These are phyloP conservation scores for Chiua virens DNA, from an alignment of 768 basidiomycete species.

Conservation along the genomic window DNA sequence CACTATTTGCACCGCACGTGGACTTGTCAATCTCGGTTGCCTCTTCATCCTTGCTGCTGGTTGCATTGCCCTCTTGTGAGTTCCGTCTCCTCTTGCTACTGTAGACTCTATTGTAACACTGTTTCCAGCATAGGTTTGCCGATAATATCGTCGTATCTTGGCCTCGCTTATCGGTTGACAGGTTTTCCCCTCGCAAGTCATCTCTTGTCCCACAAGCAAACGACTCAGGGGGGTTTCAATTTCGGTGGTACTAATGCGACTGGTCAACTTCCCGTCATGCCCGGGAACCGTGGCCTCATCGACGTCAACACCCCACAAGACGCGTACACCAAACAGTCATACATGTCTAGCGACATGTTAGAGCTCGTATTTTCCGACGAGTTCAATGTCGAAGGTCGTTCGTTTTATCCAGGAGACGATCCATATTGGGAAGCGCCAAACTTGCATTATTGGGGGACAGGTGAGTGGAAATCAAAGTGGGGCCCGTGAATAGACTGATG, in stretches of 20 bases:
- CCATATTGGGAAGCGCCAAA: constrained; percentile 58
- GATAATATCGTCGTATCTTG: neutral
- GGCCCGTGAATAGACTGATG: constrained; percentile 3
- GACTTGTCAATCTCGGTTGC: constrained; percentile 67
- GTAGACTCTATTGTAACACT: too few relatives aligned
- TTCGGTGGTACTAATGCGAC: constrained; percentile 73
- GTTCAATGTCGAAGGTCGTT: constrained; percentile 71
- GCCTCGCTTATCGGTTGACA: constrained; percentile 2
- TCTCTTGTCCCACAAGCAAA: constrained; percentile 38
- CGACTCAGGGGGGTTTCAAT: constrained; percentile 60
- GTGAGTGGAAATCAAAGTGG: constrained; percentile 38
- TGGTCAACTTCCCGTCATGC: constrained; percentile 56
- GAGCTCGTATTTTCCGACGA: constrained; percentile 79
- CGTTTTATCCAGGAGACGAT: constrained; percentile 70
- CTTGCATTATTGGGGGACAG: constrained; percentile 66
- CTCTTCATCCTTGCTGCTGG: constrained; percentile 53
- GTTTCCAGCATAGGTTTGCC: constrained; percentile 17
- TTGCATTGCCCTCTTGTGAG: constrained; percentile 57
- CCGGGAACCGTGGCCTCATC: constrained; percentile 48
- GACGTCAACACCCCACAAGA: constrained; percentile 55
- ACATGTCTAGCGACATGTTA: constrained; percentile 35
- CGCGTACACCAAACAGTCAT: constrained; percentile 40
- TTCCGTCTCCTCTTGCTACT: constrained; percentile 6
- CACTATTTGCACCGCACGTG: constrained; percentile 58
- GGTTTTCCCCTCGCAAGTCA: constrained; percentile 54